Base-by-base conservation (phyloP, 768 basidiomycete genomes). In the Amanita brunnescens region DNA sequence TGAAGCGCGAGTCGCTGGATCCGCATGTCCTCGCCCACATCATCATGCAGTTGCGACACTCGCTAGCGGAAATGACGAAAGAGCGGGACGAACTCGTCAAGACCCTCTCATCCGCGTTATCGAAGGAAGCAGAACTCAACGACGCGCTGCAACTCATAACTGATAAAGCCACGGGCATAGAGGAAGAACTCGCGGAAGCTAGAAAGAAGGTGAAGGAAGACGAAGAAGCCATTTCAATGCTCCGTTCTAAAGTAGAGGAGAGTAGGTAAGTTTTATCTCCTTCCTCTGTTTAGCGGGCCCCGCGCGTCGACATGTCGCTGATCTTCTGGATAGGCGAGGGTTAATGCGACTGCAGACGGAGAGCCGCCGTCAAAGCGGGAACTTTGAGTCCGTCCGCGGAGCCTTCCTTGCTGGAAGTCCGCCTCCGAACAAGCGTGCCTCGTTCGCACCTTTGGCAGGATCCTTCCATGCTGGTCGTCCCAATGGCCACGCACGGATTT, bases 301-400 rank as follows among this genome's bases (percentile, higher is more conserved):
- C 35, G 26, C 6, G 26, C 24, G 21, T 23, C 8, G 3, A 29
- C 21, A n/a, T 35, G 40, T 20, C 39, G 30, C 55, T 47, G 12
- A 40, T 57, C 30, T 23, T 20, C 5, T 12, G 20, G 21, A 21
- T 61, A 89, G 89, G 58, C 85, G 89, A 40, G 90, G 87, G 21
- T 73, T 92, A 47, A 92, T 92, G 90, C 79, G 87, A 14, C 73
- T 92, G 7, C 90, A 92, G 62, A 80, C 81, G 7, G 88, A 92
- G 64, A 85, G 71, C 58, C 73, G 83, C 49, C 74, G 87, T 24
- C 75, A 79, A 56, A 84, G 82, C 62, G 69, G 72, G 48, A 51
- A 35, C 24, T 39, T 53, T 60, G 47, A 55, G 71, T 64, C 53
- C 18, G n/a, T 12, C 32, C 50, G 70, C 68, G 12, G 68, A 77